Conservation (phyloP, 192 early-diverging fungal genomes). For the Geranomyces michiganensis region DNA sequence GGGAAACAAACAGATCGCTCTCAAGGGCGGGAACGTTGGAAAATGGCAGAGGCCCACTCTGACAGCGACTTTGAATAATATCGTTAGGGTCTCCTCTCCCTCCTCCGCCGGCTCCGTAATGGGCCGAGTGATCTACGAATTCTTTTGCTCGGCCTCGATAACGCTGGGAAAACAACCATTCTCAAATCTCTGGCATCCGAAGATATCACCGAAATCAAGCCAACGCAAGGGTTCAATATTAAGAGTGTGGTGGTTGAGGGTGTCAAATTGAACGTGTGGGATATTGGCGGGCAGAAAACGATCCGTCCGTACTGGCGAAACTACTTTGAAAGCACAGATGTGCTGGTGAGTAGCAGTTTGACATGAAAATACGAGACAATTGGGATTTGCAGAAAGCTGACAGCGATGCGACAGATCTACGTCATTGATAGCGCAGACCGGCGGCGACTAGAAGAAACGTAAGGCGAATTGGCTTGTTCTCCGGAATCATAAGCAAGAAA, state of each 20-base stretch:
- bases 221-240: conserved; percentile 69
- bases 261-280: conserved; percentile 66
- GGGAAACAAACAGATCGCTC: too few relatives aligned
- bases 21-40: too few relatives aligned
- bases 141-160: conserved; percentile 64
- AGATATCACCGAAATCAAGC: conserved; percentile 61
- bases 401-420: conserved; percentile 64
- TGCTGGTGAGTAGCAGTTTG: conserved; percentile 39
- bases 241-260: conserved; percentile 60
- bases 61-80: too few relatives aligned
- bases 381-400: background rate
- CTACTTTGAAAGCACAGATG: conserved; percentile 65
- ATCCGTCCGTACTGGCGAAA: conserved; percentile 67
- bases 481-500: conserved; percentile 1
- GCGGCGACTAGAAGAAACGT: conserved; percentile 77
- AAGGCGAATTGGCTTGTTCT: too few relatives aligned
- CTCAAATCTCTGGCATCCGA: conserved; percentile 57
- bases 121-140: conserved; percentile 55
- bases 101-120: conserved; percentile 50
- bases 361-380: background rate
- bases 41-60: too few relatives aligned
- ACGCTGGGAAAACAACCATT: conserved; percentile 63
- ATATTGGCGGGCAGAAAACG: conserved; percentile 62
- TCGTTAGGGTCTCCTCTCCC: conserved; percentile 58
- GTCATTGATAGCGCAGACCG: conserved; percentile 94